Percentiles rank a stretch among this genome's conserved stretches.
phyloP scores from a whole-genome alignment of 1,284 basidiomycete genomes.

The Ganoderma meredithae region DNA sequence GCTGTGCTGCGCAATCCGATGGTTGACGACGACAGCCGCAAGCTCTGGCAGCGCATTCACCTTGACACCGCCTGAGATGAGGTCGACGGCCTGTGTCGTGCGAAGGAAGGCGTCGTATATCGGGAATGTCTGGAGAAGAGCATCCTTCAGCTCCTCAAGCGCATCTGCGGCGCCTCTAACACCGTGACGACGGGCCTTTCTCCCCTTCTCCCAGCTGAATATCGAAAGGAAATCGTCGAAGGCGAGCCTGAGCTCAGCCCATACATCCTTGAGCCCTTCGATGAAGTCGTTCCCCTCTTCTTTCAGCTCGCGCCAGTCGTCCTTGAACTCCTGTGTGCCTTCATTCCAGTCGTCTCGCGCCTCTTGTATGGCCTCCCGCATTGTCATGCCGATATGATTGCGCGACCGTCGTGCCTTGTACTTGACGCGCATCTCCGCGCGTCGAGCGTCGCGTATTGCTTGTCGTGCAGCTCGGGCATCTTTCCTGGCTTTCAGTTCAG shows the following conservation, averaged over 20 bases:
- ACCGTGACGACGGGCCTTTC: not conserved
- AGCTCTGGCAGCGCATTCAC: slow-evolving; percentile 60
- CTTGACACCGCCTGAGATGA: slow-evolving; percentile 75
- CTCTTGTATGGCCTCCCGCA: not conserved
- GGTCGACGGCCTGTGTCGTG: slow-evolving; percentile 76
- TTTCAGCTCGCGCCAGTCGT: not conserved
- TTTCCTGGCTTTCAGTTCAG: not conserved
- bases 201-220: not conserved
- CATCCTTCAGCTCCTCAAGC: slow-evolving; percentile 44
- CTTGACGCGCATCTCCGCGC: not conserved
- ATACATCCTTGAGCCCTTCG: not conserved
- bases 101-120: slow-evolving; percentile 49
- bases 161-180: slow-evolving; percentile 30
- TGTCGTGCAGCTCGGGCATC: not conserved
- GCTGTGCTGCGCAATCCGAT: slow-evolving; percentile 55
- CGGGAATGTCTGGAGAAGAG: slow-evolving; percentile 40
- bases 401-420: not conserved
- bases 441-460: not conserved
- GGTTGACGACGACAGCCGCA: slow-evolving; percentile 60
- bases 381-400: not conserved
- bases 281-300: not conserved
- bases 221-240: not conserved
- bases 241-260: not conserved
- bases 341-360: slow-evolving; percentile 1
- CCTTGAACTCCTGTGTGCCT: not conserved